Percentiles rank a stretch among this genome's conserved stretches.
Evolutionary conservation across 2,329 filamentous ascomycete species (phyloP).

Genomic region (Arthroderma uncinatum): DNA sequence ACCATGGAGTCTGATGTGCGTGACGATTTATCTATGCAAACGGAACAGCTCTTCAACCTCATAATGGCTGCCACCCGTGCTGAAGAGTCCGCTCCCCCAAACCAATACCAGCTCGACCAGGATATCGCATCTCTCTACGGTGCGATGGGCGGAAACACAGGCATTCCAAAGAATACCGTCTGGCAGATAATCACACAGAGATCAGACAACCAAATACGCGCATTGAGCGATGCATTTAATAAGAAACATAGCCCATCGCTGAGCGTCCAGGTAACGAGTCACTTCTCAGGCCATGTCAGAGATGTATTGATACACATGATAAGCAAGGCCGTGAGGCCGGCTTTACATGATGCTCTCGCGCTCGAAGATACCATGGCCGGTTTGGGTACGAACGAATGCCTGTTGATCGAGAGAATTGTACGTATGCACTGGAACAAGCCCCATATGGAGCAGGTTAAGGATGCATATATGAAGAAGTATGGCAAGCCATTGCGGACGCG

Average conservation of each 20-base stretch:
- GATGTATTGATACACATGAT: constrained; percentile 71
- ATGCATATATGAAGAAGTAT: constrained; percentile 62
- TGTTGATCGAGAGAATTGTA: constrained; percentile 67
- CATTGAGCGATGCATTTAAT: constrained; percentile 65
- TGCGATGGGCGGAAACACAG: constrained; percentile 45
- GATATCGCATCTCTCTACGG: constrained; percentile 68
- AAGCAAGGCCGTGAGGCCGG: constrained; percentile 64
- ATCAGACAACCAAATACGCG: constrained; percentile 73
- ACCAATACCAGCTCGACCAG: constrained; percentile 60
- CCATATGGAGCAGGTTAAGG: constrained; percentile 65
- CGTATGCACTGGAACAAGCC: constrained; percentile 71
- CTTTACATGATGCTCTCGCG: constrained; percentile 67
- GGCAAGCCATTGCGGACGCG: constrained; percentile 54
- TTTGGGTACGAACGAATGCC: constrained; percentile 70
- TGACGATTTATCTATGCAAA: constrained; percentile 74
- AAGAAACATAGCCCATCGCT: constrained; percentile 59
- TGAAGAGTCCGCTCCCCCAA: constrained; percentile 66
- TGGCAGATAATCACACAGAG: constrained; percentile 66
- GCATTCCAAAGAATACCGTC: constrained; percentile 64
- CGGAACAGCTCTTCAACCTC: constrained; percentile 72
- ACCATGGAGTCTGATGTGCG: constrained; percentile 62
- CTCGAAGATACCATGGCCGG: constrained; percentile 86
- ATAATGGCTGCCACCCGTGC: constrained; percentile 62
- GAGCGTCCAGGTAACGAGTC: constrained; percentile 61
- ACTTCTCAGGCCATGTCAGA: constrained; percentile 90